phyloP scores from a whole-genome alignment of 495 filamentous ascomycete genomes.

The Pyronema domesticum region DNA sequence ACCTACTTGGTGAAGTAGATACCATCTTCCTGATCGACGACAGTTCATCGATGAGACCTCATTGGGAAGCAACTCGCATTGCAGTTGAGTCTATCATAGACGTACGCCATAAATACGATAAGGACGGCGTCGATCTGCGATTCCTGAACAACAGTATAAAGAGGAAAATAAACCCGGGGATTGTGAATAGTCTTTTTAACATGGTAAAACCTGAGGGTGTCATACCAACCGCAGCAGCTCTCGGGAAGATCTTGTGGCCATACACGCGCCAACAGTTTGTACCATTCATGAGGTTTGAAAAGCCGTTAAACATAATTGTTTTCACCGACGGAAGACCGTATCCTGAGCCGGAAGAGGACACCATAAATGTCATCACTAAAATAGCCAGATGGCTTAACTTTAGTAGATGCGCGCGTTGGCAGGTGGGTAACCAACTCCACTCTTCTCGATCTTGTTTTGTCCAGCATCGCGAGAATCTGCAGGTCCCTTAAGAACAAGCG shows the following conservation, averaged over 20 bases:
- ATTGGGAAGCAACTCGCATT: constrained; percentile 57
- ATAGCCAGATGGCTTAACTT: constrained; percentile 55
- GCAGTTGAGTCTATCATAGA: constrained; percentile 65
- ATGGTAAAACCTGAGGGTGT: too few relatives aligned
- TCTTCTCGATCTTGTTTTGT: too few relatives aligned
- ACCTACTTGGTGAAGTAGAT: constrained; percentile 65
- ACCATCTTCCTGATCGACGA: constrained; percentile 92
- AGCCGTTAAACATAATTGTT: constrained; percentile 83
- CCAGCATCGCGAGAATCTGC: too few relatives aligned
- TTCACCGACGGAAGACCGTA: constrained; percentile 81
- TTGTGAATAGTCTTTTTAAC: constrained; percentile 15
- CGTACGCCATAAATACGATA: constrained; percentile 67
- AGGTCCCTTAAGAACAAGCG: too few relatives aligned
- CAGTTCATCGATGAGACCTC: constrained; percentile 65
- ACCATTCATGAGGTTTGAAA: constrained; percentile 27
- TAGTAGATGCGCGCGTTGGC: constrained; percentile 53
- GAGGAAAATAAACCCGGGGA: neutral
- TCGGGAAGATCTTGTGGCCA: constrained; percentile 11
- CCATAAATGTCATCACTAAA: constrained; percentile 42
- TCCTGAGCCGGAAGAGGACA: too few relatives aligned
- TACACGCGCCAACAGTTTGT: constrained; percentile 11
- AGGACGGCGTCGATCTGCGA: constrained; percentile 84
- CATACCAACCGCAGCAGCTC: constrained; percentile 15
- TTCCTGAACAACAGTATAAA: constrained; percentile 50
- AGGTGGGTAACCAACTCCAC: constrained; percentile 90